phyloP scores from a whole-genome alignment of 2,329 filamentous ascomycete genomes.

The Penicillium sp. region DNA sequence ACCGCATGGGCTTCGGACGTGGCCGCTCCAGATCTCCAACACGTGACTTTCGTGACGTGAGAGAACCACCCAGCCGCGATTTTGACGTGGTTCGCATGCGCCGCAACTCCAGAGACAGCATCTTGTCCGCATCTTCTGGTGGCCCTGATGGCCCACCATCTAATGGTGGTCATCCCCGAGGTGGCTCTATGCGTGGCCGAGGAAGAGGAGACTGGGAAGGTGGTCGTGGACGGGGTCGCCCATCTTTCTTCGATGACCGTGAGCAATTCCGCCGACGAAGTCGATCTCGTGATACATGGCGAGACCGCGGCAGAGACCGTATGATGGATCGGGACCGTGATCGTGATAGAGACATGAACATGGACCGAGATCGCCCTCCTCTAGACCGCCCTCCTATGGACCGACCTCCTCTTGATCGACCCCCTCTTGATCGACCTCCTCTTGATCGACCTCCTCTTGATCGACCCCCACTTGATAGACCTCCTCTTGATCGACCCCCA shows the following conservation, averaged over 20 bases:
- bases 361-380: conserved; percentile 24
- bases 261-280: conserved; percentile 46
- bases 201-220: conserved; percentile 46
- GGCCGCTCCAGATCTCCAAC: conserved; percentile 48
- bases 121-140: conserved; percentile 38
- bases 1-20: conserved; percentile 46
- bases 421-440: neutral
- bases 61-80: conserved; percentile 39
- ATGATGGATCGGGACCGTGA: conserved; percentile 36
- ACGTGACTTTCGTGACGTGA: conserved; percentile 42
- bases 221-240: conserved; percentile 45
- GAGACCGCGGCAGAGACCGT: conserved; percentile 38
- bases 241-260: conserved; percentile 42
- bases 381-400: conserved; percentile 10
- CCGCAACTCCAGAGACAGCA: conserved; percentile 46
- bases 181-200: conserved; percentile 42
- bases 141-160: conserved; percentile 38
- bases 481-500: neutral
- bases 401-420: neutral
- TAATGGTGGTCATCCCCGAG: conserved; percentile 34
- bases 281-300: conserved; percentile 46
- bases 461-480: neutral
- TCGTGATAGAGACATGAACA: conserved; percentile 31
- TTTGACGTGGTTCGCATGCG: conserved; percentile 42
- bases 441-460: neutral